These are phyloP conservation scores for Rhinocladiella mackenziei DNA, from an alignment of 2,329 filamentous ascomycete species.

Conservation along the genomic window DNA sequence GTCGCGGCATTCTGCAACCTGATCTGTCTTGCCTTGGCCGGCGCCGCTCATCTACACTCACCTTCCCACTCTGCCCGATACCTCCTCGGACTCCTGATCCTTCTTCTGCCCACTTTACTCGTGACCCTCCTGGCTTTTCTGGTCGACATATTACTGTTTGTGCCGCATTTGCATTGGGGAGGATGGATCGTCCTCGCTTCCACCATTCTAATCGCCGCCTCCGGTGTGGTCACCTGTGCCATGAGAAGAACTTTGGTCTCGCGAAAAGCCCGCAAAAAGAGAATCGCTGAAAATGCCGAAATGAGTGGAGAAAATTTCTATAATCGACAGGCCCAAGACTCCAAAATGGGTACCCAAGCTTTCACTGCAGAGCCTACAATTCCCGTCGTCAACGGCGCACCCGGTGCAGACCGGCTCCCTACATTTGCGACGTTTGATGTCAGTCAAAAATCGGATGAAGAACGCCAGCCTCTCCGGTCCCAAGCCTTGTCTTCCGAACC, in stretches of 20 bases:
- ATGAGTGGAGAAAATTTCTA: conserved; percentile 97
- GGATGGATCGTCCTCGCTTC: conserved; percentile 89
- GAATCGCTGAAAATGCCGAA: conserved; percentile 89
- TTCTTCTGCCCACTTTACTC: conserved; percentile 79
- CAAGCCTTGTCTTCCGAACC: conserved; percentile 20
- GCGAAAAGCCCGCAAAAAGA: conserved; percentile 86
- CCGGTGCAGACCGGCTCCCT: conserved; percentile 48
- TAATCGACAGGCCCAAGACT: conserved; percentile 51
- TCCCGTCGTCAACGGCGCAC: conserved; percentile 55
- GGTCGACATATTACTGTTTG: conserved; percentile 88
- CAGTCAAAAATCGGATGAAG: conserved; percentile 19
- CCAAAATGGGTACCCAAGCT: conserved; percentile 35
- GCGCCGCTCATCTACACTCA: conserved; percentile 77
- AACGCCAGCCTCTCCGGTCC: conserved; percentile 21
- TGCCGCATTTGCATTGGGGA: conserved; percentile 90
- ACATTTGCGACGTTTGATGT: conserved; percentile 46
- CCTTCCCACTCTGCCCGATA: conserved; percentile 88
- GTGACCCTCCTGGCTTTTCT: conserved; percentile 83
- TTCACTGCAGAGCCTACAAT: conserved; percentile 56
- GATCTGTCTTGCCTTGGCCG: conserved; percentile 74
- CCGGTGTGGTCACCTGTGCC: conserved; percentile 81
- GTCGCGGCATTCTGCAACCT: conserved; percentile 82
- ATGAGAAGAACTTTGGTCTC: conserved; percentile 91
- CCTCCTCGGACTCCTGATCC: conserved; percentile 76
- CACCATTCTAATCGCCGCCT: conserved; percentile 76